Conservation (phyloP, 345 rosid species). For the Melaleuca quinquenervia region DNA sequence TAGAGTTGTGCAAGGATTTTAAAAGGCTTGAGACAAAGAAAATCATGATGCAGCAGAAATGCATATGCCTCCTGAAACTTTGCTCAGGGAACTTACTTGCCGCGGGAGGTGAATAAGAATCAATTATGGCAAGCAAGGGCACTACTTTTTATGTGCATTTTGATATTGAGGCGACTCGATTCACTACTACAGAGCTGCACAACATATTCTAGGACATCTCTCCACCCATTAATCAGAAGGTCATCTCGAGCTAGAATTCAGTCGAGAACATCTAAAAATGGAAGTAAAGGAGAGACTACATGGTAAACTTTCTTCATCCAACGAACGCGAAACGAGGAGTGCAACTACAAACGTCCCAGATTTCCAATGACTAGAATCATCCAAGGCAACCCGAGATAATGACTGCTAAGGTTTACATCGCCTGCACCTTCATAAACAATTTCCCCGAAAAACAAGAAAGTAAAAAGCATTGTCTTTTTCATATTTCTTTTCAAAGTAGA, state of each 20-base stretch:
- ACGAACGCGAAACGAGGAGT: neutral
- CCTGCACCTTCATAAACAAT: neutral
- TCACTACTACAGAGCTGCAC: neutral
- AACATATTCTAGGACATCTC: neutral
- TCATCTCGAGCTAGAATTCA: too few species aligned
- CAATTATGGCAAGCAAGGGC: neutral
- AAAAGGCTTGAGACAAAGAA: neutral
- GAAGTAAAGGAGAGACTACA: neutral
- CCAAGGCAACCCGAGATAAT: neutral
- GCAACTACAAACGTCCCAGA: accelerated
- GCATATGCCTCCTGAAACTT: neutral
- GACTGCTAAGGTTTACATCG: accelerated
- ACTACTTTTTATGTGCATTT: neutral
- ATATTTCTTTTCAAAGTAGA: neutral
- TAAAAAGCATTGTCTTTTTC: neutral
- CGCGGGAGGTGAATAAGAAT: neutral
- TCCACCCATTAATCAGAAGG: neutral
- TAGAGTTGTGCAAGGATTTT: neutral
- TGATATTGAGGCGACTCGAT: neutral
- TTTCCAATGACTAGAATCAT: neutral
- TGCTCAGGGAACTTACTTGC: neutral
- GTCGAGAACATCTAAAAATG: too few species aligned
- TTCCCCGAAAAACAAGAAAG: neutral
- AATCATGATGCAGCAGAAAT: neutral
- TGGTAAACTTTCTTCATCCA: neutral